These are phyloP conservation scores for Polymyxa betae DNA, from an alignment of 208 protist genomes.

Conservation along the genomic window DNA sequence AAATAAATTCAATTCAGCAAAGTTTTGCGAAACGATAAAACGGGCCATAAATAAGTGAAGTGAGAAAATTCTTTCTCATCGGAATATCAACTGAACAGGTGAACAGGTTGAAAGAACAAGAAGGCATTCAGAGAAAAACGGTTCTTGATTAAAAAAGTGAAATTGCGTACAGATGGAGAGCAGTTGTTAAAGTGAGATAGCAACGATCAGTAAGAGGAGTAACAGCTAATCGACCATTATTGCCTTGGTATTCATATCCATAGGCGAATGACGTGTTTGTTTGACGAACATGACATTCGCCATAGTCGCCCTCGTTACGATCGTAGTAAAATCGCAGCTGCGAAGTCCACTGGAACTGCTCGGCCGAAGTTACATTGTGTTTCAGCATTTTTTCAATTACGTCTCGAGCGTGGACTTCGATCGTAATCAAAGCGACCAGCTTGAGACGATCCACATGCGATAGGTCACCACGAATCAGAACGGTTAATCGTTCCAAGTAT, in stretches of 20 bases:
- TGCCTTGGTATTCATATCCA: conserved; percentile 96
- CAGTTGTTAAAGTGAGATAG: conserved; percentile 96
- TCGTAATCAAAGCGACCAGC: conserved; percentile 92
- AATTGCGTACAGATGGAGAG: conserved; percentile 83
- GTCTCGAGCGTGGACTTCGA: conserved; percentile 96
- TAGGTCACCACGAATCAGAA: conserved; percentile 88
- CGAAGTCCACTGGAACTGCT: conserved; percentile 92
- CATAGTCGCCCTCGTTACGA: conserved; percentile 71
- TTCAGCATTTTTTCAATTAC: conserved; percentile 90
- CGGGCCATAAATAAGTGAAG: no score
- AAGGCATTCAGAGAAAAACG: no score
- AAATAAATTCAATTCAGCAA: background rate
- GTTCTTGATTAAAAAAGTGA: background rate
- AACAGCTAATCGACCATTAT: conserved; percentile 93
- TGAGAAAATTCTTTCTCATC: no score
- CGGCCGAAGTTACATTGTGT: conserved; percentile 78
- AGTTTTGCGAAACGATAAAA: no score
- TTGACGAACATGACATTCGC: conserved; percentile 86
- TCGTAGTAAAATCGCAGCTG: conserved; percentile 94
- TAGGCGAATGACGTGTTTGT: conserved; percentile 87
- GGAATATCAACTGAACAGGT: no score
- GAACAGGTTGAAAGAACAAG: no score
- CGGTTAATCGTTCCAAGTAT: conserved; percentile 77
- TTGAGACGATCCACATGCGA: conserved; percentile 88
- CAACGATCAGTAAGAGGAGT: conserved; percentile 95